phyloP scores from a whole-genome alignment of 2,329 filamentous ascomycete genomes.

The Ciborinia camelliae region DNA sequence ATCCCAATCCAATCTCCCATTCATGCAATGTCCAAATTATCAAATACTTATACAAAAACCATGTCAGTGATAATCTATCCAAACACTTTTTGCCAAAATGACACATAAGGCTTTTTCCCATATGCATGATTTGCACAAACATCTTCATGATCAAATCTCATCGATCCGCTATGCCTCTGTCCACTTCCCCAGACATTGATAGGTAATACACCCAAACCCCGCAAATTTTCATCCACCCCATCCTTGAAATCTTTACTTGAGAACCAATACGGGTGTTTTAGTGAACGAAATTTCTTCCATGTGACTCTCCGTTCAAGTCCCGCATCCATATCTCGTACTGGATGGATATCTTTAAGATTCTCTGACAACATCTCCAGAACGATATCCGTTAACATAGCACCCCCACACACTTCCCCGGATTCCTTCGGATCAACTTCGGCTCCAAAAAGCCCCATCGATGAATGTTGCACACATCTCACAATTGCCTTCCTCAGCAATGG shows the following conservation, averaged over 20 bases:
- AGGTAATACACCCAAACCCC: conserved; percentile 26
- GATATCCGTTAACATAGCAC: conserved; percentile 29
- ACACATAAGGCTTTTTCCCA: conserved; percentile 11
- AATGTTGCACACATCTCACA: conserved; percentile 28
- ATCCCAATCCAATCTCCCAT: neutral
- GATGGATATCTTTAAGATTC: conserved; percentile 23
- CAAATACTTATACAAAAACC: neutral
- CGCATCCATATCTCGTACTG: conserved; percentile 28
- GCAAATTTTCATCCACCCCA: conserved; percentile 23
- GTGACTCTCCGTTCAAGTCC: conserved; percentile 29
- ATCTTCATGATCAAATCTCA: conserved; percentile 20
- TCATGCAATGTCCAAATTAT: neutral
- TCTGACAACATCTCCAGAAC: conserved; percentile 26
- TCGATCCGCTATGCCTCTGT: conserved; percentile 29
- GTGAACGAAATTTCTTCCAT: conserved; percentile 28
- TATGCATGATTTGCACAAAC: conserved; percentile 30
- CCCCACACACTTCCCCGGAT: conserved; percentile 25
- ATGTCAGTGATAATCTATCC: neutral
- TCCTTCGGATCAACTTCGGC: conserved; percentile 11
- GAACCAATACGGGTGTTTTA: conserved; percentile 26
- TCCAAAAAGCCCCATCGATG: conserved; percentile 6
- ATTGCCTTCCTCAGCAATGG: conserved; percentile 28
- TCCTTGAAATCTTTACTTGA: conserved; percentile 18
- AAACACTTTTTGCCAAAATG: conserved; percentile 17
- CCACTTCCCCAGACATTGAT: conserved; percentile 31